Percentiles rank a stretch among this genome's conserved stretches.
Conservation (phyloP, 2,329 filamentous ascomycete genomes). For the Sarocladium brachiariae region DNA sequence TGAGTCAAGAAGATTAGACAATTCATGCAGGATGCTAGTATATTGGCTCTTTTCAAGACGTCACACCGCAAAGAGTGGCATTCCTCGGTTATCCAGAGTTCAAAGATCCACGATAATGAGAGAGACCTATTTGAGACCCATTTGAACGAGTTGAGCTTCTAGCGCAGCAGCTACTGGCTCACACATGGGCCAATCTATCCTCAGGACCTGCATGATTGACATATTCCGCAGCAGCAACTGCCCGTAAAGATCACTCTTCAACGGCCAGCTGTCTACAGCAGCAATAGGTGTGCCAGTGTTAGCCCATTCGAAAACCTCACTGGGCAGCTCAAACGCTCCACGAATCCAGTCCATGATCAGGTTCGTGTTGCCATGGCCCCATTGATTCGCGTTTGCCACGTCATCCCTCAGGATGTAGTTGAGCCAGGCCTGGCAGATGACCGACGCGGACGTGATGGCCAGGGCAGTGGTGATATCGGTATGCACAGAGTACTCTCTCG, state of each 20-base stretch:
- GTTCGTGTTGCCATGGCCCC: background rate
- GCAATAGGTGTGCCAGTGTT: background rate
- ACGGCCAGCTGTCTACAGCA: background rate
- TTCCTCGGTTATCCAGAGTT: no score
- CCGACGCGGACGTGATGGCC: background rate
- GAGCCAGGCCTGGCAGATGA: background rate
- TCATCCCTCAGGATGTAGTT: background rate
- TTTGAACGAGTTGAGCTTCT: background rate
- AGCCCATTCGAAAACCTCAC: background rate
- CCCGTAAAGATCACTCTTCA: background rate
- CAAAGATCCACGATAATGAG: no score
- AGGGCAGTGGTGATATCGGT: background rate
- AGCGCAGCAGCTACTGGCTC: constrained; percentile 1
- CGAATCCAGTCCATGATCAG: background rate
- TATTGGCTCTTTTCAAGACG: no score
- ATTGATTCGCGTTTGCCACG: background rate
- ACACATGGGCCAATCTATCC: background rate
- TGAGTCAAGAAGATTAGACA: no score
- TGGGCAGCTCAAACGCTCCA: background rate
- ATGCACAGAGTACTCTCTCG: background rate
- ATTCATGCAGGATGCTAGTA: no score
- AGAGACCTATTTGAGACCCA: background rate
- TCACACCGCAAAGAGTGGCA: no score
- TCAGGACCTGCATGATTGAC: background rate
- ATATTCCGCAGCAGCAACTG: background rate